Base-by-base conservation (phyloP, 2,329 filamentous ascomycete genomes). In the Zymoseptoria tritici region DNA sequence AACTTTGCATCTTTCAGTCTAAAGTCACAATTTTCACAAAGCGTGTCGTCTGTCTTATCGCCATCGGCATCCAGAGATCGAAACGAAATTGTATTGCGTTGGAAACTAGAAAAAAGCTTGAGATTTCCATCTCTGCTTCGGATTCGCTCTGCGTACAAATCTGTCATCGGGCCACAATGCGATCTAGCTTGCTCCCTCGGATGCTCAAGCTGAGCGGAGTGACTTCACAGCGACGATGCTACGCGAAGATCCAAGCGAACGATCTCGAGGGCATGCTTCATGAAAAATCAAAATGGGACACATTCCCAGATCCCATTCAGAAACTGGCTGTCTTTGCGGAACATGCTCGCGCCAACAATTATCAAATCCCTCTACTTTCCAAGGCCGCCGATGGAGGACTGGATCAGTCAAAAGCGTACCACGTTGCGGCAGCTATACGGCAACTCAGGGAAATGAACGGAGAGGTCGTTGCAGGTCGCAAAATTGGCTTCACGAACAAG, bases 401-500 rank as follows among this genome's bases (percentile, higher is more conserved):
- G 42, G 57, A 63, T 53, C 63, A 66, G 50, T 57, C 57, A 21
- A 63, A 63, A 50, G 64, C 64, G 7, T 66, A 66, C 24, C 61
- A 64, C 13, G 61, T 66, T 22, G 60, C 64, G 19, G 63, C 63
- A 20, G 64, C 64, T 6, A 65, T 66, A 42, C 60, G 60, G 49
- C 62, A 65, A 49, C 57, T 66, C n/a, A 61, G 64, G 6, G 63
- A 66, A 46, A 66, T 65, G 63, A 66, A 66, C 49, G 64, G 64
- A 16, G 64, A 66, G 50, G 49, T 64, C 16, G 60, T 62, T 3
- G 61, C 61, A 9, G 64, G 64, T 9, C 58, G 64, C 4, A 66
- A 65, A 21, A 60, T 66, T 21, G 64, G 64, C 22, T 66, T 66
- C 50, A 62, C 63, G 21, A 66, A 66, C 49, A 56, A 56, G 49